Conservation (phyloP, 73 alveolate species). For the Tetrahymena malaccensis region DNA sequence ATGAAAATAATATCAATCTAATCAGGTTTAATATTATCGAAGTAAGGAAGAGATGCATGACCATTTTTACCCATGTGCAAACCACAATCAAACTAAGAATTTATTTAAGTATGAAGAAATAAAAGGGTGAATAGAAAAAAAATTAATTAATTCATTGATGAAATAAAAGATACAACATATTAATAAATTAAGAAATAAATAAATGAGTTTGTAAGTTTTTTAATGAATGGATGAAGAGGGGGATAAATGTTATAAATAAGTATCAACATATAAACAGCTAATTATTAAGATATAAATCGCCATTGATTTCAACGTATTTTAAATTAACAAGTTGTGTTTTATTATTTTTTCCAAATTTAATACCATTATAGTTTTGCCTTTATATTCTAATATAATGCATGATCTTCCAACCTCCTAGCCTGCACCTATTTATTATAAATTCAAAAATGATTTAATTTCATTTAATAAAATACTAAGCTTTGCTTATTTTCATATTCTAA, state of each 20-base stretch:
- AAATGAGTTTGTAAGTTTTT: background rate
- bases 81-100: conserved; percentile 29
- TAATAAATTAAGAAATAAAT: background rate
- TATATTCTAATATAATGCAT: conserved; percentile 1
- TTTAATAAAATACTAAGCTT: background rate
- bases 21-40: conserved; percentile 10
- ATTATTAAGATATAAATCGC: background rate
- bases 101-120: background rate
- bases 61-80: conserved; percentile 39
- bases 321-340: background rate
- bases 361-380: conserved; percentile 20
- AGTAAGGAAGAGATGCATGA: conserved; percentile 25
- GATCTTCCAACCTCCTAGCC: conserved; percentile 39
- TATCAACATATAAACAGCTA: background rate
- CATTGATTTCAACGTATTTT: background rate
- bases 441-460: background rate
- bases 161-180: background rate
- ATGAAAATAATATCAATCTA: background rate
- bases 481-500: no score
- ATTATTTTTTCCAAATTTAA: background rate
- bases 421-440: background rate
- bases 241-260: background rate
- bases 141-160: background rate
- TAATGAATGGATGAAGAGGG: background rate
- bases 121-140: background rate